Evolutionary conservation across 2,329 filamentous ascomycete species (phyloP), one percentile per base, ranked within the genome.

Genomic region (Cordyceps javanica): DNA sequence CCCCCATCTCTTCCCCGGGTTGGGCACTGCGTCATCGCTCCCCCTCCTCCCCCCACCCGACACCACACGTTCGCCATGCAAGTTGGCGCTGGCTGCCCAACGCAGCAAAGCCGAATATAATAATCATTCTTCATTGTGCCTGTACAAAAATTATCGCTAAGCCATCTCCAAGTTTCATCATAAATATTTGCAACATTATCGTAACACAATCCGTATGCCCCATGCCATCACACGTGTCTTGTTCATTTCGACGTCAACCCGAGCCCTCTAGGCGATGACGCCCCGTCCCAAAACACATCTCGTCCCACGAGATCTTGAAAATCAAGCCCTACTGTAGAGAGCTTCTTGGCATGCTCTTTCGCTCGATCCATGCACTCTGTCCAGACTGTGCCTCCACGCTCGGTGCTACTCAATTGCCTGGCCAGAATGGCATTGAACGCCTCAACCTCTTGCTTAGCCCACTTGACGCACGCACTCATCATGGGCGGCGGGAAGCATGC

Each of bases 401-500:
- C 88, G 2, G 94, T 89, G 68, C 89, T 91, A 73, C 91, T 95
- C 60, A 99, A 77, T 73, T 97, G 94, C 59, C 93, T 80, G 36
- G 82, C 84, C 38, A 99, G 77, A 52, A 94, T 85, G 46, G 80
- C 80, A 66, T 97, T 97, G 77, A 97, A 97, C 2, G 86, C 86
- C 65, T 97, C 92, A 1, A 97, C 85, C 69, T 96, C 87, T 65
- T 94, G 88, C 72, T 97, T 97, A n/a, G 91, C 92, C 94, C 94
- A 99, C 69, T 93, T 95, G 66, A 99, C 93, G 65, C 91, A 96
- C 0, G 92, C 91, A 66, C 91, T 96, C 82, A 94, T 95, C 77
- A 94, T 90, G 14, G 86, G 79, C 26, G 90, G 82, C 11, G 91
- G 87, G 69, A 97, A 97, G 70, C 91, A 96, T 55, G 79, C 77